A percentile compares a stretch with the other conserved stretches of the same genome.
These are phyloP conservation scores for Backusella morwellensis DNA, from an alignment of 192 early-diverging fungal species.

Conservation along the genomic window DNA sequence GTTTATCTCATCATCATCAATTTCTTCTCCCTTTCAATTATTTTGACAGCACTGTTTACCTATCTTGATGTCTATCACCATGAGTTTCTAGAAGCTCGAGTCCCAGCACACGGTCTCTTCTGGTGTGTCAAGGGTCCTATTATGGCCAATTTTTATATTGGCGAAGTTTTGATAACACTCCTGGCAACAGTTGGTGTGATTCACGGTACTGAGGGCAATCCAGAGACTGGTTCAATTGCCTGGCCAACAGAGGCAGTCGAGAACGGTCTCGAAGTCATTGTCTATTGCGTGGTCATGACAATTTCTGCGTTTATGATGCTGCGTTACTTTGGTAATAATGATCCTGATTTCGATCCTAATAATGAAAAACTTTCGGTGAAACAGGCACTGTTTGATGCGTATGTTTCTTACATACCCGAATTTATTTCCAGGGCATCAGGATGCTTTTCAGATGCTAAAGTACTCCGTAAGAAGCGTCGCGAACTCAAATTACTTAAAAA, in stretches of 20 bases:
- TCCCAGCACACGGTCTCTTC: slow-evolving; percentile 33
- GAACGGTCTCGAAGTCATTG: slow-evolving; percentile 19
- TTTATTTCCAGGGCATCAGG: slow-evolving; percentile 18
- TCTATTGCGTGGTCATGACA: slow-evolving; percentile 22
- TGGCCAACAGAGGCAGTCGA: slow-evolving; percentile 27
- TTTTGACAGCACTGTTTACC: slow-evolving; percentile 32
- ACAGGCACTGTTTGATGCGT: slow-evolving; percentile 30
- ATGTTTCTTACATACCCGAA: slow-evolving; percentile 32
- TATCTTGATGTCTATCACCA: slow-evolving; percentile 31
- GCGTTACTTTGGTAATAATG: slow-evolving; percentile 14
- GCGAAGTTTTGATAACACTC: slow-evolving; percentile 20
- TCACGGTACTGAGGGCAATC: slow-evolving; percentile 14
- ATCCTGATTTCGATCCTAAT: background rate
- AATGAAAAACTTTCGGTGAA: background rate
- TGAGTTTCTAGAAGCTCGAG: slow-evolving; percentile 22
- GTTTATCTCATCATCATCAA: slow-evolving; percentile 35
- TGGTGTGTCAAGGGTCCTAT: slow-evolving; percentile 38
- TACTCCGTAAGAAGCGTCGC: slow-evolving; percentile 22
- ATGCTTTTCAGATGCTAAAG: slow-evolving; percentile 26
- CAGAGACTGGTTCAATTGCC: background rate
- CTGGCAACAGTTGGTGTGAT: slow-evolving; percentile 17
- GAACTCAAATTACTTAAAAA: background rate
- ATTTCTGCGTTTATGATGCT: slow-evolving; percentile 23
- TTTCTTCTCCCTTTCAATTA: slow-evolving; percentile 28
- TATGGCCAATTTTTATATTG: slow-evolving; percentile 30